Evolutionary conservation across 1,139 yeast species (phyloP), one percentile per base, ranked within the genome.

Genomic region (Scheffersomyces stambukii): DNA sequence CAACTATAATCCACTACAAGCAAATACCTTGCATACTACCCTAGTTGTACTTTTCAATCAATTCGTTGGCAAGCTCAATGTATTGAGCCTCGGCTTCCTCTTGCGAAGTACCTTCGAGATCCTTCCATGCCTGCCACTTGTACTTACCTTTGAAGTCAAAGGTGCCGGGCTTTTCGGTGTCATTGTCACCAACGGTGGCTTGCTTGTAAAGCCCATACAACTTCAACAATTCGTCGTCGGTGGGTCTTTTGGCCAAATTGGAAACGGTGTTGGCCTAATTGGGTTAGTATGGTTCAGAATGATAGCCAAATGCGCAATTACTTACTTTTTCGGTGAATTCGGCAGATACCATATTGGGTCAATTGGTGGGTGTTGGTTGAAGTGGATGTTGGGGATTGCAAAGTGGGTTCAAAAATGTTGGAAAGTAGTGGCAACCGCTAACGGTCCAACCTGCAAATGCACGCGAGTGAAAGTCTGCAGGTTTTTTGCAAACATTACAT

Each of bases 71-170:
- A 28, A 81, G 64, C 21, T 58, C 82, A 53, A 88, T 85, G 70
- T 86, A 84, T 61, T 85, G 70, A 50, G 73, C 46, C 69, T 89
- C 97, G 40, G 99, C 99, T 18, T 88, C 96, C 46, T 79, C 95
- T 61, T 82, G 84, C 30, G 86, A 61, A 36, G 74, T 75, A 34
- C 97, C 98, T 67, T 85, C 81, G 50, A 81, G 68, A 47, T 79
- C 80, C 51, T 80, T 81, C 98, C 98, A 91, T 11, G 96, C 75
- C 57, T 86, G 89, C 97, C 97, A 91, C 75, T 91, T 91, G 76
- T 84, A 84, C 65, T 91, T 89, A 47, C 91, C 96, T 70, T 83
- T 84, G 65, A 91, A 74, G 65, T 89, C 95, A 60, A 89, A 85
- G 41, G 84, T 64, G 41, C 96, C 94, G 33, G 95, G 84, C 61